Conservation (phyloP, 2,329 filamentous ascomycete genomes). For the Xylaria hypoxylon region DNA sequence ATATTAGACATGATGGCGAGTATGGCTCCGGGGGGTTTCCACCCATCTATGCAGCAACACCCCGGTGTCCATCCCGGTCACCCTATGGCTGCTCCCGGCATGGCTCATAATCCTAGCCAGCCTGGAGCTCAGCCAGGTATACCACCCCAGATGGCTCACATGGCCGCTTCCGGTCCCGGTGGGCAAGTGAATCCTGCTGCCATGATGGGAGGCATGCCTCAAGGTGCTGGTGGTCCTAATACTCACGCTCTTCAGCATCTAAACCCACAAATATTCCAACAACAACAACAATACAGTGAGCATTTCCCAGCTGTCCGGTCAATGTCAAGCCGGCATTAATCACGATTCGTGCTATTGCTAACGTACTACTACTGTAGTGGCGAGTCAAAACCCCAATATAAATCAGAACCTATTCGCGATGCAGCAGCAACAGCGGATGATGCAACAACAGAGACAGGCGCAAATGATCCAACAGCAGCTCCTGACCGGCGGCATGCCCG, state of each 20-base stretch:
- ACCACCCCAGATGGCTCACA: constrained; percentile 76
- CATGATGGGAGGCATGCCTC: constrained; percentile 82
- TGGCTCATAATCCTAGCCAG: constrained; percentile 76
- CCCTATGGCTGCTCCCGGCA: constrained; percentile 68
- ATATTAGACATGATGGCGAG: constrained; percentile 74
- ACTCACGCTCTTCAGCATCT: constrained; percentile 79
- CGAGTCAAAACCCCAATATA: constrained; percentile 33
- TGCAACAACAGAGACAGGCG: constrained; percentile 48
- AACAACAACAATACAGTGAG: constrained; percentile 56
- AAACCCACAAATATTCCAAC: constrained; percentile 71
- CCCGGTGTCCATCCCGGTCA: constrained; percentile 75
- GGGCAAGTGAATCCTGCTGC: constrained; percentile 78
- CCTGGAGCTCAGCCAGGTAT: constrained; percentile 75
- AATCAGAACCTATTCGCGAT: constrained; percentile 38
- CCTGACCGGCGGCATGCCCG: constrained; percentile 51
- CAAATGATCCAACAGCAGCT: constrained; percentile 51
- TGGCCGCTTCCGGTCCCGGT: constrained; percentile 78
- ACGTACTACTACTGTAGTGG: constrained; percentile 19
- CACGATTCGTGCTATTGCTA: constrained; percentile 8
- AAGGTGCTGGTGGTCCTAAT: constrained; percentile 70
- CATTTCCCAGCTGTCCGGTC: constrained; percentile 18
- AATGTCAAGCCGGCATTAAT: neutral
- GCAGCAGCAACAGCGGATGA: constrained; percentile 45
- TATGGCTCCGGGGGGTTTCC: constrained; percentile 72
- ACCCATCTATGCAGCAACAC: constrained; percentile 78